Base-by-base conservation (phyloP, 192 early-diverging fungal genomes). In the Entophlyctis luteolus region DNA sequence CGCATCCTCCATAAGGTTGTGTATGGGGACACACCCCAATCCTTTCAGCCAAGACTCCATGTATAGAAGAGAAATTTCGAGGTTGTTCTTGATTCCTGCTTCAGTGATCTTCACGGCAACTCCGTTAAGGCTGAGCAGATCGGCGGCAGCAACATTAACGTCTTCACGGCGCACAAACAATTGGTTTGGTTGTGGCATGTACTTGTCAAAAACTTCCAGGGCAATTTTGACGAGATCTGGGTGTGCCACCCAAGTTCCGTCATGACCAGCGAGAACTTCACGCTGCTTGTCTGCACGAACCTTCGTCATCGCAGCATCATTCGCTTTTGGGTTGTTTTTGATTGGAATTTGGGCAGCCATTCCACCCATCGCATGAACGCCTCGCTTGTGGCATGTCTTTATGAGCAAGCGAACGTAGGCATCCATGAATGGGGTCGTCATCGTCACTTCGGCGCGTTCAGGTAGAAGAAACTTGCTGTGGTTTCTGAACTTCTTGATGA, bases 331-430 rank as follows among this genome's bases (percentile, higher is more conserved):
- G 75, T 98, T 87, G 83, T 91, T 88, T 86, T 95, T 95, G 87
- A 98, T 95, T 57, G 96, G 96, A 75, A 98, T 98, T 79, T 93
- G 91, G 47, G 96, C 96, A 32, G 96, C 93, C 96, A 98, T 98
- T 35, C 96, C 96, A 71, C 96, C 96, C 96, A 98, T 98, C 36
- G 96, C 96, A 71, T 98, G 96, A 18, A 98, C 96, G 53, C 96
- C 94, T 65, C 96, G 91, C 83, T 87, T 88, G 81, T 98, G 96
- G 77, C 96, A 98, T 22, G 96, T 98, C 85, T 96, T 90, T 80
- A 98, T 96, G 59, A 98, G 82, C 62, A 98, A 81, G 18, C 93
- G 89, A 57, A 98, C 96, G 75, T 98, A 98, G 36, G 96, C 88
- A 77, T 94, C 91, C 96, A 98, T 98, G 79, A 98, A 98, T 39